Base-by-base conservation (phyloP, 1,284 basidiomycete species). In the Hypsizygus ulmarius region DNA sequence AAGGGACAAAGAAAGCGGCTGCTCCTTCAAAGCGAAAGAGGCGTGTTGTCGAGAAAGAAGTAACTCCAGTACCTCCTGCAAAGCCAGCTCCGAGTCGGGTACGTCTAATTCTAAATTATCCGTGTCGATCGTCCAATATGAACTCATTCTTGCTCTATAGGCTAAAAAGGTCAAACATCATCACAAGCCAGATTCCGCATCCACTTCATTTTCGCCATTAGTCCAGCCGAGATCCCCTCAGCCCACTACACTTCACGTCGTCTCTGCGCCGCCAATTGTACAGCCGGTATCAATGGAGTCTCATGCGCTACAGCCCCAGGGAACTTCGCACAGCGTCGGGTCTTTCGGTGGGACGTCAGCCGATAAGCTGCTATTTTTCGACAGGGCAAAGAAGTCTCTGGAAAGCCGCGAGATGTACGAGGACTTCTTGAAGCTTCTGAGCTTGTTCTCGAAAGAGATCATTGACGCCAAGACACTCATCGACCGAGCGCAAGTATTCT, bases 351-450 rank as follows among this genome's bases (percentile, higher is more conserved):
- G 64, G 25, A 55, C 81, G 1, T 77, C 85, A 2, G 80, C 85
- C n/a, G 90, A 93, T 55, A 94, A 97, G 62, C 79, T 96, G 18
- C 74, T 89, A 10, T 98, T 98, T 77, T 98, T 98, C 62, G 94
- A 98, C 63, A 84, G 90, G 43, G 90, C 93, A 65, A 88, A 87
- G 70, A 90, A 87, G 61, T 77, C 81, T 45, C 75, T 95, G 39
- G 91, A 93, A 64, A 88, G 87, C 67, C 82, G 87, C 49, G 82
- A 89, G 56, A 83, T 87, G 33, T 97, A 96, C 67, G 87, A 93
- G 65, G 93, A 97, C 64, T 97, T 97, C 69, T 72, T 97, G 62
- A 96, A 94, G 71, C 78, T 96, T 40, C 78, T 96, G 56, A 93
- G 89, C 65, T 72, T 97, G 12, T 97, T 92, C 69, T 87, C 90